These are phyloP conservation scores for Carallia brachiata DNA, from an alignment of 345 rosid species.

Conservation along the genomic window DNA sequence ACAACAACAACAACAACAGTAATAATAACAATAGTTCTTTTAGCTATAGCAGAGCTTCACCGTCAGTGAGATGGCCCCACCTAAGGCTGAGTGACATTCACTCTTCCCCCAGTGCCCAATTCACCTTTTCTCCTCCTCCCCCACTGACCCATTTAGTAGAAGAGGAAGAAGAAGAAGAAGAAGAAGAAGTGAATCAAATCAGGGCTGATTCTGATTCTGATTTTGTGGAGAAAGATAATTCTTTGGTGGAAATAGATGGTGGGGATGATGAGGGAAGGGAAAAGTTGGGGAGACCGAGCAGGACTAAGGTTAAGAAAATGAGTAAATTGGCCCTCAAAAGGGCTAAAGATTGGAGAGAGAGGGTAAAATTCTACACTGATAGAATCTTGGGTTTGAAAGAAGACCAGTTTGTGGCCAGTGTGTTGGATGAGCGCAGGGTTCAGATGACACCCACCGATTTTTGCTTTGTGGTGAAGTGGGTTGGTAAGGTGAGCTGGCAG, in stretches of 20 bases:
- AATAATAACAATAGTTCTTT: slow-evolving; percentile 33
- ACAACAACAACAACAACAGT: slow-evolving; percentile 30
- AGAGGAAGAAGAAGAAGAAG: slow-evolving; percentile 19
- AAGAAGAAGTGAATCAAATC: slow-evolving; percentile 1
- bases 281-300: slow-evolving; percentile 45
- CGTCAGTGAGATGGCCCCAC: slow-evolving; percentile 90
- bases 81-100: slow-evolving; percentile 49
- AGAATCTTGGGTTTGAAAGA: slow-evolving; percentile 53
- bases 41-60: slow-evolving; percentile 82
- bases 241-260: slow-evolving; percentile 17
- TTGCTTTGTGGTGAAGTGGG: slow-evolving; percentile 79
- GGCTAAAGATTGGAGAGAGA: slow-evolving; percentile 87
- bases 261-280: slow-evolving; percentile 27
- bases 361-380: slow-evolving; percentile 66
- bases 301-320: slow-evolving; percentile 73
- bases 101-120: slow-evolving; percentile 39
- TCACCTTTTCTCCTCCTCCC: slow-evolving; percentile 34
- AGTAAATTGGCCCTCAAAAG: slow-evolving; percentile 74
- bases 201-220: slow-evolving; percentile 16
- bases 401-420: slow-evolving; percentile 74
- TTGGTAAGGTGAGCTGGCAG: slow-evolving; percentile 86
- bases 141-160: slow-evolving; percentile 13
- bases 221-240: too few species aligned
- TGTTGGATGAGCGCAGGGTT: slow-evolving; percentile 61
- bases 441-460: slow-evolving; percentile 95